A percentile compares a stretch with the other conserved stretches of the same genome.
phyloP scores from a whole-genome alignment of 495 filamentous ascomycete genomes.

The Neurospora sp. region DNA sequence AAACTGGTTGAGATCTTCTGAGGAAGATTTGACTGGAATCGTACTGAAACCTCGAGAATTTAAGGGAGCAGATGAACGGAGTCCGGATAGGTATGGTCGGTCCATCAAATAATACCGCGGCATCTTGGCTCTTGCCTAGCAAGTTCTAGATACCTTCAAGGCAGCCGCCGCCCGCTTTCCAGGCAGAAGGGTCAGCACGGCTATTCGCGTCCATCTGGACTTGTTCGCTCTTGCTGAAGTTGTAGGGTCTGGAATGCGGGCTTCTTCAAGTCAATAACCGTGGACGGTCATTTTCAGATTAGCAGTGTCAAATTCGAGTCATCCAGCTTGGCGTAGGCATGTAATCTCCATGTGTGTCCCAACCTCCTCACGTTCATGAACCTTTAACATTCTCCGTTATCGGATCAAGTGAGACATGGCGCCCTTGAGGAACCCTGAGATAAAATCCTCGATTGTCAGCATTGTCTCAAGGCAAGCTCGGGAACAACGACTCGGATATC shows the following conservation, averaged over 20 bases:
- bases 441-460: not conserved
- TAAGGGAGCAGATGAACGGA: not conserved
- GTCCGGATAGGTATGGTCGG: not conserved
- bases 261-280: slow-evolving; percentile 16
- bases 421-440: not conserved
- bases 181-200: not conserved
- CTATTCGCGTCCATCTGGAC: not conserved
- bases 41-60: slow-evolving; percentile 6
- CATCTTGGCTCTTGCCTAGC: not conserved
- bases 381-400: not conserved
- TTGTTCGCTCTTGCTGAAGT: slow-evolving; percentile 17
- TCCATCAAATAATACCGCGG: slow-evolving; percentile 1
- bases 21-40: slow-evolving; percentile 1
- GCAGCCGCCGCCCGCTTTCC: not conserved
- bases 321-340: not conserved
- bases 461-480: not conserved
- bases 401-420: not conserved
- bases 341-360: not conserved
- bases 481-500: not conserved
- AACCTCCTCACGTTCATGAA: not conserved
- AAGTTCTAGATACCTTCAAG: not conserved
- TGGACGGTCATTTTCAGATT: not conserved
- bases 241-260: slow-evolving; percentile 16
- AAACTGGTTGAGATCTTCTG: not conserved
- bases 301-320: not conserved